Percentiles rank a stretch among this genome's conserved stretches.
These are phyloP conservation scores for Solanum hybrid DNA, from an alignment of 305 asterid genomes.

Conservation along the genomic window DNA sequence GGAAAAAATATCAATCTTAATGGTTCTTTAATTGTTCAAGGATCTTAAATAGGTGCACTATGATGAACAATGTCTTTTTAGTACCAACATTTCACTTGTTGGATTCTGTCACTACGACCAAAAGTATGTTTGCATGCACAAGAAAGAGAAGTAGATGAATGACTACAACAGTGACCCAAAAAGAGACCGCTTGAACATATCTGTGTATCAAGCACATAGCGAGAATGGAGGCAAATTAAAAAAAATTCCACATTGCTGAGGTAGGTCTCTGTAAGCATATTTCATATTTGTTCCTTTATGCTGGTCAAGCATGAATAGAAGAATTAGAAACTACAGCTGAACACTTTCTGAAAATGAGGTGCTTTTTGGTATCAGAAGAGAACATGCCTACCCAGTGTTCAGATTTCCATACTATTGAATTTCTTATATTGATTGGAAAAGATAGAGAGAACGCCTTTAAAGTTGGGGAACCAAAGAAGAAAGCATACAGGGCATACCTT, in stretches of 20 bases:
- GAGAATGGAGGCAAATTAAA: not conserved
- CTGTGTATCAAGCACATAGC: not conserved
- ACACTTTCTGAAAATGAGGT: not conserved
- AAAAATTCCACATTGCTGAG: not conserved
- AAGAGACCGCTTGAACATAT: not conserved
- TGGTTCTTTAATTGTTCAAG: not conserved
- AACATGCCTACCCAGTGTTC: not conserved
- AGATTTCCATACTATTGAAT: not conserved
- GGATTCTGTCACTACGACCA: not conserved
- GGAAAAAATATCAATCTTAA: not conserved
- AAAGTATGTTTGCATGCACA: not conserved
- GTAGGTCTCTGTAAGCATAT: not conserved
- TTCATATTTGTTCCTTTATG: not conserved
- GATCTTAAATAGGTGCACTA: not conserved
- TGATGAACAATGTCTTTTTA: not conserved
- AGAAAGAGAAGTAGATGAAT: not conserved
- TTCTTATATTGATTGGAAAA: not conserved
- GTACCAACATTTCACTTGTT: not conserved
- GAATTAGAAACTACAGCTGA: not conserved
- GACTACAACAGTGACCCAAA: not conserved
- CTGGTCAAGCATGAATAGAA: not conserved
- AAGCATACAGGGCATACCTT: not conserved
- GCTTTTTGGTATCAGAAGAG: not conserved
- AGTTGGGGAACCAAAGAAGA: not conserved
- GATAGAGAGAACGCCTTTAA: not conserved